Percentiles rank a stretch among this genome's conserved stretches.
phyloP scores from a whole-genome alignment of 352 stramenopile genomes.

The Thraustochytrium sp. region DNA sequence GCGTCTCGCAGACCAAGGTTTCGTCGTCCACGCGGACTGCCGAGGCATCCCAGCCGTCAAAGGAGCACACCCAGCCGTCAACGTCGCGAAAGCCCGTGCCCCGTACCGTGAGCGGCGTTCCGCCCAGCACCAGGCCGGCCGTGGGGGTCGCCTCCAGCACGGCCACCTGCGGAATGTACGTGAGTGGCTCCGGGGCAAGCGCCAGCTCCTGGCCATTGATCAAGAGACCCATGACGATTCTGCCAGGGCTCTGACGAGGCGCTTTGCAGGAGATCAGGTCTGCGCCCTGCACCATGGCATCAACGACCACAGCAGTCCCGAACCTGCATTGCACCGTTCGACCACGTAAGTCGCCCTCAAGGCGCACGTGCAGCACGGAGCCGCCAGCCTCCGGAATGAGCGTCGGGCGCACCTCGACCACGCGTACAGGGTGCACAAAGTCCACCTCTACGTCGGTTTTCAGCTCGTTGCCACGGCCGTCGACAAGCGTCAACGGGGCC shows the following conservation, averaged over 20 bases:
- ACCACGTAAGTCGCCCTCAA: neutral
- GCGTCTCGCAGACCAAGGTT: neutral
- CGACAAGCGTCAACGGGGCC: neutral
- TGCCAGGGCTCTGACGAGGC: neutral
- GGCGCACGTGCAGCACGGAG: neutral
- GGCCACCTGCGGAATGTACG: neutral
- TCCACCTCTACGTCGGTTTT: neutral
- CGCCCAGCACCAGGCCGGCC: neutral
- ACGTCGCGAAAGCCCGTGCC: neutral
- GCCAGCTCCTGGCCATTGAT: neutral
- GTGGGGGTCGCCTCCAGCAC: neutral
- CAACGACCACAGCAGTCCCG: neutral
- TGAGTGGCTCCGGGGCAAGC: neutral
- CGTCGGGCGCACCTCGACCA: neutral
- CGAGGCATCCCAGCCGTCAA: neutral
- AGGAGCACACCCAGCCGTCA: neutral
- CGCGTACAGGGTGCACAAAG: neutral
- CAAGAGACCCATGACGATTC: neutral
- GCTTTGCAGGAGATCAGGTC: neutral
- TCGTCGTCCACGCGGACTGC: neutral
- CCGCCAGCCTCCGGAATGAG: neutral
- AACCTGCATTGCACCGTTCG: neutral
- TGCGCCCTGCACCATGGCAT: neutral
- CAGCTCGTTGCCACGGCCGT: neutral
- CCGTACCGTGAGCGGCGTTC: neutral